Conservation (phyloP, 2,329 filamentous ascomycete genomes). For the Cytospora mali region DNA sequence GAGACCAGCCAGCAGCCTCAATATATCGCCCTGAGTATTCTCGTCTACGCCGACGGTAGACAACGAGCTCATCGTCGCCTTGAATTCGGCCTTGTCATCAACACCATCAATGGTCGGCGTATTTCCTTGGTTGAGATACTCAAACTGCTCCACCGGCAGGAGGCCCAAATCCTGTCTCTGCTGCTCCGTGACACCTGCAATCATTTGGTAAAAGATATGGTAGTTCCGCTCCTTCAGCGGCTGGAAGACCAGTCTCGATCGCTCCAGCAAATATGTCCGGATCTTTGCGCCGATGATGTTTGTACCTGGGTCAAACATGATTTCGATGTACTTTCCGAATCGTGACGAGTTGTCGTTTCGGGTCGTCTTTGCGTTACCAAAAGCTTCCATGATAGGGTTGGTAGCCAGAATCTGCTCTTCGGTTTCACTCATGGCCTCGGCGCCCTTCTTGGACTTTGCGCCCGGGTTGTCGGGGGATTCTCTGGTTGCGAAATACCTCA, state of each 20-base stretch:
- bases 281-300: conserved; percentile 99
- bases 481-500: conserved; percentile 98
- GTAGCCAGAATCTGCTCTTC: conserved; percentile 98
- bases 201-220: conserved; percentile 97
- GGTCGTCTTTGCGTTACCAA: conserved; percentile 99
- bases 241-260: conserved; percentile 94
- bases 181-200: conserved; percentile 84
- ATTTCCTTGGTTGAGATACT: conserved; percentile 94
- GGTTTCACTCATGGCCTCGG: conserved; percentile 90
- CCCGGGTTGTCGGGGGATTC: conserved; percentile 88
- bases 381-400: conserved; percentile 99
- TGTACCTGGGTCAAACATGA: conserved; percentile 94
- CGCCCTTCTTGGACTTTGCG: conserved; percentile 72
- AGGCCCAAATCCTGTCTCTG: conserved; percentile 81
- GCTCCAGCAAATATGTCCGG: conserved; percentile 90
- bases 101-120: conserved; percentile 90
- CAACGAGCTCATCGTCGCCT: conserved; percentile 83
- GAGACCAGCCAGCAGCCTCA: conserved; percentile 85
- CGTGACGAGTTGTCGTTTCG: conserved; percentile 98
- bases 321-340: conserved; percentile 99
- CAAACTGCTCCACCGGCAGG: conserved; percentile 84
- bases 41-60: conserved; percentile 82
- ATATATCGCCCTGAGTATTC: conserved; percentile 79
- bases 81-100: conserved; percentile 92
- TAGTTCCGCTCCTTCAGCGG: conserved; percentile 98